These are phyloP conservation scores for Pythium plurisporium DNA, from an alignment of 352 stramenopile genomes.

Conservation along the genomic window DNA sequence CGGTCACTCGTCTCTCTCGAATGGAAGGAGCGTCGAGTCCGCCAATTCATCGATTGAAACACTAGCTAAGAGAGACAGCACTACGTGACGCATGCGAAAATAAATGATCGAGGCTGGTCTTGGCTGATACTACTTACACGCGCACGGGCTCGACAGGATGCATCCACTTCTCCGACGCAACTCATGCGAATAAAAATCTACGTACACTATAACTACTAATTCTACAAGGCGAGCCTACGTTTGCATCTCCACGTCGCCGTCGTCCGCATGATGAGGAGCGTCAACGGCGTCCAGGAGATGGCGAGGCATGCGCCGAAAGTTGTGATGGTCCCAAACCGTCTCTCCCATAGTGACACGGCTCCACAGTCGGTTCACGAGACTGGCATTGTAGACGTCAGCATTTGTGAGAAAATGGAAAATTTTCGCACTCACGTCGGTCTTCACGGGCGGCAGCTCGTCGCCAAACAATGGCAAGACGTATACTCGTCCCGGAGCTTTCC, in stretches of 20 bases:
- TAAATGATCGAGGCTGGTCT: neutral
- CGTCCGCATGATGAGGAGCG: conserved; percentile 11
- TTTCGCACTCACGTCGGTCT: conserved; percentile 45
- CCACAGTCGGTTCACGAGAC: conserved; percentile 81
- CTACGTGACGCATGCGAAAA: neutral
- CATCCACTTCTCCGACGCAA: neutral
- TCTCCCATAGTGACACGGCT: conserved; percentile 71
- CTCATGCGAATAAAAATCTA: conserved; percentile 10
- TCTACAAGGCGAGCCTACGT: neutral
- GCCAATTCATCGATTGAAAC: no score
- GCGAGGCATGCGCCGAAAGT: conserved; percentile 33
- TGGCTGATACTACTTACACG: conserved; percentile 13
- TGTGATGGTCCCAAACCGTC: conserved; percentile 74
- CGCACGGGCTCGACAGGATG: no score
- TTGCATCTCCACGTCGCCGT: conserved; percentile 18
- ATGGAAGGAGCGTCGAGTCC: conserved; percentile 1
- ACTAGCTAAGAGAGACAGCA: no score
- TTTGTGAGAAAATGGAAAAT: conserved; percentile 78
- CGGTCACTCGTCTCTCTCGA: neutral
- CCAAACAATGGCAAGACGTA: conserved; percentile 80
- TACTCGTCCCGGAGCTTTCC: conserved; percentile 26
- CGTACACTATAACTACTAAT: conserved; percentile 14
- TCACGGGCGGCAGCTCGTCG: conserved; percentile 44
- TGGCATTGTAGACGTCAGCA: conserved; percentile 77
- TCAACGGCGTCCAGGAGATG: conserved; percentile 1